Base-by-base conservation (phyloP, 1,284 basidiomycete species). In the Ceratorhiza oryzae-sativae region DNA sequence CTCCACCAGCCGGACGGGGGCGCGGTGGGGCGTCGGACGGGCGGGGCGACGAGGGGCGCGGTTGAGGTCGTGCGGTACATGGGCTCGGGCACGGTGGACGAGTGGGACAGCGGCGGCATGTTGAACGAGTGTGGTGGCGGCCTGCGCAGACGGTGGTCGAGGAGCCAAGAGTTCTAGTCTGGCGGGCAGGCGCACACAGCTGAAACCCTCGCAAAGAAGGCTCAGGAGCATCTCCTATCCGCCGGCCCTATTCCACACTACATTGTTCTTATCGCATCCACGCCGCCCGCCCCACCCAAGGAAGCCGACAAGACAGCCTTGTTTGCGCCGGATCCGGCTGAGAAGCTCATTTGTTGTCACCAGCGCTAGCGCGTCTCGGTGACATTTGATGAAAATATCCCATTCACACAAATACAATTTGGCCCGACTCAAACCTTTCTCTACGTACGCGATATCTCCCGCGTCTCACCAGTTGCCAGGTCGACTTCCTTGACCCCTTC, bases 401-500 rank as follows among this genome's bases (percentile, higher is more conserved):
- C 36, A 39, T 39, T 13, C 8, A 39, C 56, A 59, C 56, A 55
- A 59, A 36, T 30, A 13, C 23, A 61, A 27, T 61, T 42, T 61
- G 4, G 45, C 45, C 12, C 45, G n/a, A 15, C 45, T 25, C 59
- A 27, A 6, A 39, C 36, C 36, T 39, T 39, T 6, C n/a, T 3
- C 27, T 49, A 63, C 4, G 61, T 63, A 30, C 61, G 61, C 20
- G 61, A 30, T 9, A 49, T 30, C 30, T 63, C 61, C 20, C 45
- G 42, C 13, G 46, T 51, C 61, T 63, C 61, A 2, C 61, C 61
- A 9, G 45, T 63, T 23, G 45, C 61, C 76, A 94, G 77, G 75
- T 92, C 88, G 71, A 97, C 82, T 76, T 91, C 88, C 73, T 93
- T 86, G 18, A 93, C 85, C 62, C 96, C 96, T 78, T 96, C 89